These are phyloP conservation scores for Colletotrichum sp. DNA, from an alignment of 2,329 filamentous ascomycete genomes.

Conservation along the genomic window DNA sequence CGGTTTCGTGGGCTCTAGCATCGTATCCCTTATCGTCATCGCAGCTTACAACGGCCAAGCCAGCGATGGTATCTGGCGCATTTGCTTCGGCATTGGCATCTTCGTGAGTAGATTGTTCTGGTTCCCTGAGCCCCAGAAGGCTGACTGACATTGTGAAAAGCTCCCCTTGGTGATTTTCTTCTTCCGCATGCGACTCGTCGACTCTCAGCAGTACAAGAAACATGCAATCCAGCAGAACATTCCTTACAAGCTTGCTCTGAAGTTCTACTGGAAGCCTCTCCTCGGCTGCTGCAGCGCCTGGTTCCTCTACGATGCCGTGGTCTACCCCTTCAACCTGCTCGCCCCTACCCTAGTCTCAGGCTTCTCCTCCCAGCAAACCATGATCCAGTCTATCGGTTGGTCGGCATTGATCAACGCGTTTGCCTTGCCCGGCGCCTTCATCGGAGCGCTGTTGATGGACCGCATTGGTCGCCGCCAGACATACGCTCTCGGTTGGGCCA, in stretches of 20 bases:
- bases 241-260: conserved; percentile 25
- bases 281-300: conserved; percentile 51
- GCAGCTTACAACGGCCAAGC: conserved; percentile 36
- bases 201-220: conserved; percentile 46
- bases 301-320: conserved; percentile 30
- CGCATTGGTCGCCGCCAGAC: conserved; percentile 27
- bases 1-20: conserved; percentile 43
- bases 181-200: conserved; percentile 56
- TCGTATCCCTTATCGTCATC: conserved; percentile 50
- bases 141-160: neutral
- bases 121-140: rapidly evolving
- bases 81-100: conserved; percentile 45
- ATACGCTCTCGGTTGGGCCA: conserved; percentile 25
- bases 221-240: conserved; percentile 30
- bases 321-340: conserved; percentile 25
- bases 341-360: conserved; percentile 24
- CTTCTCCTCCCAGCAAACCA: conserved; percentile 22
- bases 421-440: conserved; percentile 27
- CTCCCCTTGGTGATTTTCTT: conserved; percentile 56
- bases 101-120: conserved; percentile 26
- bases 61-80: conserved; percentile 49
- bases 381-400: conserved; percentile 29
- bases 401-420: conserved; percentile 29
- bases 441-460: conserved; percentile 26
- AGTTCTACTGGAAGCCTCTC: conserved; percentile 48